Evolutionary conservation across 2,329 filamentous ascomycete species (phyloP), one percentile per base, ranked within the genome.

Genomic region (Sporothrix dimorphospora): DNA sequence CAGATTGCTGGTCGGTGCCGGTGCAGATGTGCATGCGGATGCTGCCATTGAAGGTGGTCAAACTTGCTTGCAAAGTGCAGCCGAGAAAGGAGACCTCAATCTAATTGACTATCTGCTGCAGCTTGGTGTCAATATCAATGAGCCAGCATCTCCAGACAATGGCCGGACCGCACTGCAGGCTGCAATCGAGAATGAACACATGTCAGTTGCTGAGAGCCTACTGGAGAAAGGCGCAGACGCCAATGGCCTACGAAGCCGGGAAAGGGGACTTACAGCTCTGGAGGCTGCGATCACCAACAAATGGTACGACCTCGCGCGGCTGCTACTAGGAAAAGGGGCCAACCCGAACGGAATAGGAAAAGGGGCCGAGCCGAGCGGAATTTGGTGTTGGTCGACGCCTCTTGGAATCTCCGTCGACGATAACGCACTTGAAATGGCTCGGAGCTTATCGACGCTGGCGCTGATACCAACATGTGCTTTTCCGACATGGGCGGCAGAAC

Each of bases 181-280:
- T 61, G 57, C 57, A 21, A 40, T 61, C 4, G 57, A 61, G 30
- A n/a, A n/a, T 12, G 5, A 21, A 3, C 57, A 40, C 21, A 40
- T 21, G 27, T 6, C 57, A 11, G 34, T 61, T 38, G 57, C 57
- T 2, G 30, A 61, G 57, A 40, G 27, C 30, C 57, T 61, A 14
- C 57, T 61, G 9, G 57, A 61, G 34, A 61, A 61, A 61, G 57
- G 57, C 57, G 57, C 57, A 61, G 57, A 61, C 34, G 30, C 27
- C 57, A 61, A 42, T 21, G 57, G 34, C 2, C 27, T 21, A 21
- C 57, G 16, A 40, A 61, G 34, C 34, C 6, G 30, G 6, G 4
- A 8, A 11, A 14, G 2, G 1, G 57, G 57, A 9, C 4, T 21
- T 14, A 40, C 57, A n/a, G 30, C 57, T 21, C 57, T 61, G 27